phyloP scores from a whole-genome alignment of 2,329 filamentous ascomycete genomes.

The Xylariaceae sp. region DNA sequence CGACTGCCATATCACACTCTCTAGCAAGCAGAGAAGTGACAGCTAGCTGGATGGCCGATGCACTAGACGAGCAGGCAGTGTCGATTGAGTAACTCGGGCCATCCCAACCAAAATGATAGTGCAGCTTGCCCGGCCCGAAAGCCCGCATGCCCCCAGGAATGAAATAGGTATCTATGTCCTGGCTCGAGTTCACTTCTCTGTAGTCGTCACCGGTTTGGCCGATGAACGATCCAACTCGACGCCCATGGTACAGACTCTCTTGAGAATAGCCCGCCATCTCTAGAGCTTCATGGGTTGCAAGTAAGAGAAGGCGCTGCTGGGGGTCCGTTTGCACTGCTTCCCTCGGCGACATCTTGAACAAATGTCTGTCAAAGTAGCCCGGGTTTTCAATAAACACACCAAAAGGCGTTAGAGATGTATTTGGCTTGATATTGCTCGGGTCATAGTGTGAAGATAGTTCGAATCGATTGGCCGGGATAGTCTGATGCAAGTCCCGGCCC shows the following conservation, averaged over 20 bases:
- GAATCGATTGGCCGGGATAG: constrained; percentile 17
- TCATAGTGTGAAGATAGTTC: constrained; percentile 21
- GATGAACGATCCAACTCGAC: constrained; percentile 23
- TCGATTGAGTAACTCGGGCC: constrained; percentile 29
- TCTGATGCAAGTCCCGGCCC: constrained; percentile 24
- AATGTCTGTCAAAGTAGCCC: constrained; percentile 17
- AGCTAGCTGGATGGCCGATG: constrained; percentile 20
- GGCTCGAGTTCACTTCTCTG: constrained; percentile 60
- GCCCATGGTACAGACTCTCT: no score
- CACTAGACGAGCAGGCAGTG: constrained; percentile 30
- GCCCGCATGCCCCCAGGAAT: constrained; percentile 34
- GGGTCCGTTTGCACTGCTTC: constrained; percentile 51
- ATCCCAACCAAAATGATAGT: constrained; percentile 33
- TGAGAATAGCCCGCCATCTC: constrained; percentile 52
- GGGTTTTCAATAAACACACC: constrained; percentile 19
- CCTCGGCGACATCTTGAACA: constrained; percentile 24
- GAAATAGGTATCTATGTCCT: constrained; percentile 51
- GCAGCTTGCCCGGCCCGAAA: constrained; percentile 37
- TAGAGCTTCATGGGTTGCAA: constrained; percentile 65
- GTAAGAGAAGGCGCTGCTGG: constrained; percentile 60
- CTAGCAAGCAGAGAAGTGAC: constrained; percentile 62
- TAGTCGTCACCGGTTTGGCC: constrained; percentile 36
- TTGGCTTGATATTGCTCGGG: constrained; percentile 14
- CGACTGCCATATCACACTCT: constrained; percentile 62
- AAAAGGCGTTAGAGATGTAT: constrained; percentile 15